Evolutionary conservation across 2,329 filamentous ascomycete species (phyloP), one percentile per base, ranked within the genome.

Genomic region (Lachnellula occidentalis): DNA sequence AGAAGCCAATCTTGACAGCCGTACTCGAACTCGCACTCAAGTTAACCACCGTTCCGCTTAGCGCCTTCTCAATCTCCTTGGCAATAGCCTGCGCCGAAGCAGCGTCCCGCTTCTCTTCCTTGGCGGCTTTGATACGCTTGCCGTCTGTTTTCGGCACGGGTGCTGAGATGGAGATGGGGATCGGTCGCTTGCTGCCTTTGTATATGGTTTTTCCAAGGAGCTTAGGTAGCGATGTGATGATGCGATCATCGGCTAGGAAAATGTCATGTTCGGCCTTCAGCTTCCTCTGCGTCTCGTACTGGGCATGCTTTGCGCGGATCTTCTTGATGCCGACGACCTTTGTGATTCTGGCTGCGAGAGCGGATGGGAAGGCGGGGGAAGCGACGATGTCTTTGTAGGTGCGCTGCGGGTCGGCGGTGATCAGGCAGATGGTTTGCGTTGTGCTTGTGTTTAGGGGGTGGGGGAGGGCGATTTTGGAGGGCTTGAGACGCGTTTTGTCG

Each of bases 201-300:
- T 94, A 97, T 72, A 99, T 97, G 1, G 87, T 87, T 76, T 96
- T 97, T 64, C 92, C 94, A 12, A 99, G 83, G 2, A 85, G 77
- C 61, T 82, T 81, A 54, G 92, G 90, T 56, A 97, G 79, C 27
- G 78, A 75, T 69, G 81, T 85, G 67, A 86, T 78, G 65, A 99
- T 88, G 48, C 94, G 81, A 68, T 96, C 89, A 70, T 99, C 94
- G 50, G 88, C 92, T 54, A 99, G 79, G 76, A 99, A 97, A 54
- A 97, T 76, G 70, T 97, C 94, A 72, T 96, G 90, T 71, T 96
- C 90, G 45, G 83, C 77, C 59, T 87, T 81, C 36, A 99, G 81
- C 71, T 94, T 90, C 61, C 94, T 81, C 72, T 89, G 85, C 51
- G 83, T 84, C 76, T 99, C 94, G 73, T 90, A 99, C 58, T 88